These are phyloP conservation scores for Suillus placidus DNA, from an alignment of 768 basidiomycete species.

Conservation along the genomic window DNA sequence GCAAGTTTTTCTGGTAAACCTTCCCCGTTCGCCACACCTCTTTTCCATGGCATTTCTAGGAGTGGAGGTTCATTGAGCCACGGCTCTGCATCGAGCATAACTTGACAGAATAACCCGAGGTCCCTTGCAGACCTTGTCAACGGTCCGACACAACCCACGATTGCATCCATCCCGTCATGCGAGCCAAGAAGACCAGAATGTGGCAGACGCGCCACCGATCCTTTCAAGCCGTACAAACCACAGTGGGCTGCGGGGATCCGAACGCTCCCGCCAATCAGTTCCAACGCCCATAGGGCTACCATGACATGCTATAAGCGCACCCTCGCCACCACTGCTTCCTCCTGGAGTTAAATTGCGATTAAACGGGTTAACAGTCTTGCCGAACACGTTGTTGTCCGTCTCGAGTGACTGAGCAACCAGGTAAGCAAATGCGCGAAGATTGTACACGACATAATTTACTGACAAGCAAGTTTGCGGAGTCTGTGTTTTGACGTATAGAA, in stretches of 20 bases:
- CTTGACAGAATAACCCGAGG: conserved; percentile 49
- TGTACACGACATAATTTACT: conserved; percentile 21
- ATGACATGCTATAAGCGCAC: conserved; percentile 45
- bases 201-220: conserved; percentile 52
- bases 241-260: conserved; percentile 45
- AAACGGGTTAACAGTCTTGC: conserved; percentile 71
- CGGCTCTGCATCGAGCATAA: conserved; percentile 48
- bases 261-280: conserved; percentile 53
- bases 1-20: conserved; percentile 44
- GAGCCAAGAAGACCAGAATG: conserved; percentile 53
- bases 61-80: conserved; percentile 51
- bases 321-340: conserved; percentile 53
- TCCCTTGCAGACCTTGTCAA: conserved; percentile 51
- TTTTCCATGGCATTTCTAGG: conserved; percentile 52
- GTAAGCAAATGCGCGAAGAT: conserved; percentile 15
- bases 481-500: conserved; percentile 50
- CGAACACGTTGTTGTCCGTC: conserved; percentile 55
- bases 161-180: conserved; percentile 56
- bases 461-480: conserved; percentile 53
- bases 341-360: conserved; percentile 47
- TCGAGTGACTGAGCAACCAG: conserved; percentile 46
- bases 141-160: conserved; percentile 53
- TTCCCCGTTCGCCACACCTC: conserved; percentile 39
- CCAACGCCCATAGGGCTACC: conserved; percentile 46
- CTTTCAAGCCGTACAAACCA: conserved; percentile 48